Base-by-base conservation (phyloP, 2,329 filamentous ascomycete species). In the Biscogniauxia sp. region DNA sequence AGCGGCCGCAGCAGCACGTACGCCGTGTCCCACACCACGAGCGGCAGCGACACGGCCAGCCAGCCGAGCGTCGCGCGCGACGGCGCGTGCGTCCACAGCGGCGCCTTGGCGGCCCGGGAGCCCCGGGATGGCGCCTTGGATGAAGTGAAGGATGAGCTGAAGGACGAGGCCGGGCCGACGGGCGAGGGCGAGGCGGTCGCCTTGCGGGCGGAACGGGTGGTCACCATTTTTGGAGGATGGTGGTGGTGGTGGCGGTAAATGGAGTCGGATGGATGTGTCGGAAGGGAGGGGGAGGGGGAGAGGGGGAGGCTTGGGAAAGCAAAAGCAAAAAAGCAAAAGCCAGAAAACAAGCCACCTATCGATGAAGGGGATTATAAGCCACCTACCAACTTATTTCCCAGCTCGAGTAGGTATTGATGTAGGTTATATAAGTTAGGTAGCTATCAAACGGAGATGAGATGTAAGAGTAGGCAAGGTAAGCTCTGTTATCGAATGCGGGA, bases 1-100 rank as follows among this genome's bases (percentile, higher is more conserved):
- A 88, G 85, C 28, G 93, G 93, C 20, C 93, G 90, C 57, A 91
- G 79, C 53, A 96, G 80, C 49, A 96, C 86, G 78, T 96, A 97
- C 60, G 80, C 79, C 28, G 84, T 85, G 77, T 97, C 93, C 93
- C 93, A 96, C 55, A 85, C 71, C 54, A 96, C 91, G 62, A 96
- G 82, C 1, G 91, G 91, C 17, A 95, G 77, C 20, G 90, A 93
- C 63, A 94, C 65, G 61, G 82, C 76, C 25, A 96, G 81, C 92
- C 92, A 96, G 64, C 87, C 66, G 51, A 92, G 82, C 20, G 79
- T 83, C 1, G 73, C 58, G 1, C 69, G 61, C 7, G 79, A 75
- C 5, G 84, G 83, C 5, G 75, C 69, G 75, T 86, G 83, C 28
- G 72, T 64, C 78, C 77, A 84, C 53, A 53, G 20, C 32, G 3